Evolutionary conservation across 257 asterid genomes (phyloP).

Genomic region (Solanum etuberosum): DNA sequence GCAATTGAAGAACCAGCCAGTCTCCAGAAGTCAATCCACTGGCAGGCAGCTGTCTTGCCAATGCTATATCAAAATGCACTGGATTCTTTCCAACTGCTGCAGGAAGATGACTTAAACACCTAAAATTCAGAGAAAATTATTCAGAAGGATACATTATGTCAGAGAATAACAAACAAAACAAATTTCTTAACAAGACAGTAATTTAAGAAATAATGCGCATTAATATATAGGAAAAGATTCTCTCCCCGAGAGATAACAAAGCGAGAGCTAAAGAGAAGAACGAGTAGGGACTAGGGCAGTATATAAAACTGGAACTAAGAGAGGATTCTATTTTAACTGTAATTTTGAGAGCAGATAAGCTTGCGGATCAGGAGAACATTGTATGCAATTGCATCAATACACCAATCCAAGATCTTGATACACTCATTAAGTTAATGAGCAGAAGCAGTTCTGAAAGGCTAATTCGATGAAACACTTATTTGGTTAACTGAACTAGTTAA

Average conservation of each 20-base stretch:
- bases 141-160: slow-evolving; percentile 3
- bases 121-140: slow-evolving; percentile 18
- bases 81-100: slow-evolving; percentile 85
- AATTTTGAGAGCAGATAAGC: not conserved
- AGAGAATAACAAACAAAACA: not conserved
- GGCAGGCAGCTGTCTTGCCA: slow-evolving; percentile 53
- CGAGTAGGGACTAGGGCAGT: not conserved
- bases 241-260: not conserved
- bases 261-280: not conserved
- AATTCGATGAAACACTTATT: not conserved
- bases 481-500: not conserved
- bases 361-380: not conserved
- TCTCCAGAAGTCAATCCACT: slow-evolving; percentile 44
- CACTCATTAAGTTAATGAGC: not conserved
- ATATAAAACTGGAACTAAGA: not conserved
- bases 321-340: not conserved
- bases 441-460: not conserved
- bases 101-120: slow-evolving; percentile 95
- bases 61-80: slow-evolving; percentile 76
- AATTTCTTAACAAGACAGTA: not conserved
- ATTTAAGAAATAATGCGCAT: not conserved
- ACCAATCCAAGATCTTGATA: not conserved
- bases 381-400: not conserved
- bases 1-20: slow-evolving; percentile 90
- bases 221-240: not conserved